phyloP scores from a whole-genome alignment of 2,329 filamentous ascomycete genomes.

The Neonectria ditissima region DNA sequence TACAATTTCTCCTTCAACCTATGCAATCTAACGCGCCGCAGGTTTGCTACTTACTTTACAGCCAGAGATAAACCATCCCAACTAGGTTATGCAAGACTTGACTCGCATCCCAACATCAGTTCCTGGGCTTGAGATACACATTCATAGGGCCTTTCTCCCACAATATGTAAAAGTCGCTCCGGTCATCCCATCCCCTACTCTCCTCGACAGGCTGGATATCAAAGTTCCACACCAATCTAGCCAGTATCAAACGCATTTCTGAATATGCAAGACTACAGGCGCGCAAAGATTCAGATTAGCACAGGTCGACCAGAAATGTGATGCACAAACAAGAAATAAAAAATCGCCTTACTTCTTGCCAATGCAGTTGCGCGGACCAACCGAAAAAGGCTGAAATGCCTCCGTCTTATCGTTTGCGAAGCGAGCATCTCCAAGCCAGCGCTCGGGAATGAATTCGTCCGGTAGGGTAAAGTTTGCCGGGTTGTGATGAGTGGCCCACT shows the following conservation, averaged over 20 bases:
- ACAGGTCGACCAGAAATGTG: too few species aligned
- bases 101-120: background rate
- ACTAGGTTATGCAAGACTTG: too few species aligned
- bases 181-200: slow-evolving; percentile 3
- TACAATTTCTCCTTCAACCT: too few species aligned
- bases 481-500: slow-evolving; percentile 27
- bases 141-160: slow-evolving; percentile 15
- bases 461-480: slow-evolving; percentile 29
- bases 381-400: slow-evolving; percentile 59
- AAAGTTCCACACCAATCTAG: slow-evolving; percentile 10
- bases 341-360: slow-evolving; percentile 59
- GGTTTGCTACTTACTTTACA: background rate
- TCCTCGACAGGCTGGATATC: background rate
- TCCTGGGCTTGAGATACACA: slow-evolving; percentile 3
- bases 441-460: slow-evolving; percentile 23
- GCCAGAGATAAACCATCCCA: background rate
- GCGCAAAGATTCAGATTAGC: background rate
- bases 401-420: slow-evolving; percentile 55
- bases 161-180: background rate
- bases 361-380: slow-evolving; percentile 62
- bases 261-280: slow-evolving; percentile 2
- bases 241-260: slow-evolving; percentile 11
- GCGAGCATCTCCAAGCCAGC: slow-evolving; percentile 33
- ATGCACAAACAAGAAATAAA: too few species aligned
- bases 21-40: background rate